Conservation (phyloP, 2,329 filamentous ascomycete species). For the Aspergillus sergii region DNA sequence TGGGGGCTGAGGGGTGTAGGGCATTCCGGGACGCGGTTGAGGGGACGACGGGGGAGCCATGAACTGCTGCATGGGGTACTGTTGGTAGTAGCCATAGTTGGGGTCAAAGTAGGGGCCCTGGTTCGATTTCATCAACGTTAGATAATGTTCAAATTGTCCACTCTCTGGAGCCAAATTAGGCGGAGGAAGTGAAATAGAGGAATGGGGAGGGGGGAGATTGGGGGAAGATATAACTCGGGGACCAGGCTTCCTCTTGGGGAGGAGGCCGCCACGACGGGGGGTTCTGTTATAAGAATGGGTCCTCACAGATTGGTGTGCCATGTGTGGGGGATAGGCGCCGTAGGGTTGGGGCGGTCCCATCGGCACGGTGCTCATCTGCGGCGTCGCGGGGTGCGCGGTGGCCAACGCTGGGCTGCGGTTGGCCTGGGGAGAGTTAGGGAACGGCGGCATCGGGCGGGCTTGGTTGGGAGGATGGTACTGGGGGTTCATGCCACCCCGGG, state of each 20-base stretch:
- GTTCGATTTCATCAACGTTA: slow-evolving; percentile 62
- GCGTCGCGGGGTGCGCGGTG: slow-evolving; percentile 67
- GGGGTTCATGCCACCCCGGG: slow-evolving; percentile 54
- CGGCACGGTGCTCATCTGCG: slow-evolving; percentile 71
- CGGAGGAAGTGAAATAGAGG: slow-evolving; percentile 29
- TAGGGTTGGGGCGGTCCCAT: slow-evolving; percentile 63
- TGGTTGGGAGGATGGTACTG: slow-evolving; percentile 52
- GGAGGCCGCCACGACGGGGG: slow-evolving; percentile 34
- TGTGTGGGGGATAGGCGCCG: slow-evolving; percentile 60
- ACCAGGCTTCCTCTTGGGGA: slow-evolving; percentile 38
- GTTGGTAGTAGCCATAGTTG: slow-evolving; percentile 44
- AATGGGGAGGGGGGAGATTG: slow-evolving; percentile 23
- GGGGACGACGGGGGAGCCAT: slow-evolving; percentile 48
- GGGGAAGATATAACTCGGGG: slow-evolving; percentile 29
- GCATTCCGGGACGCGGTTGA: slow-evolving; percentile 51
- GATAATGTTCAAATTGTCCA: slow-evolving; percentile 71
- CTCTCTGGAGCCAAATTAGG: slow-evolving; percentile 70
- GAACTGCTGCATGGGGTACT: slow-evolving; percentile 44
- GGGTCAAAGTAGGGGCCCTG: slow-evolving; percentile 60
- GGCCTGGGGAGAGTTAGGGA: slow-evolving; percentile 66
- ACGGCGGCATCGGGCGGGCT: slow-evolving; percentile 47
- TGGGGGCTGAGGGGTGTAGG: slow-evolving; percentile 50
- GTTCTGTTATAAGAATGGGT: slow-evolving; percentile 41
- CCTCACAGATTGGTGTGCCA: slow-evolving; percentile 64
- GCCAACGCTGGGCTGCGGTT: slow-evolving; percentile 67